Evolutionary conservation across 202 grass and related monocot species (phyloP), one percentile per base, ranked within the genome.

Genomic region (Cymbopogon flexuosus): DNA sequence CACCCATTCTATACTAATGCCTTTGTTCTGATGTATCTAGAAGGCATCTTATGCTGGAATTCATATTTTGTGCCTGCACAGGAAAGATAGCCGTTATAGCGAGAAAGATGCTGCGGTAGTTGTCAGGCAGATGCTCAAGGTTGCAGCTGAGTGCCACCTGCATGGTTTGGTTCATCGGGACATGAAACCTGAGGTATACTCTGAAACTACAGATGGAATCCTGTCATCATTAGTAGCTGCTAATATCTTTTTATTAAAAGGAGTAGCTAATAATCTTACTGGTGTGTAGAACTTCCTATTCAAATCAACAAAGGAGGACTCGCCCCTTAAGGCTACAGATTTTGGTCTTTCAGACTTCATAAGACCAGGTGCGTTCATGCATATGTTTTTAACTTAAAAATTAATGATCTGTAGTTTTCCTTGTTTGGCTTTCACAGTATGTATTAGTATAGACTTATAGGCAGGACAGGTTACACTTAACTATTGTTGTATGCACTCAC

Each of bases 301-400:
- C 72, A 94, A 97, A 89, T 90, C 89, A 42, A 90, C 81, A 29
- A 92, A 90, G 70, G 91, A 94, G 56, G 85, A 87, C 62, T 97
- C 85, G 18, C 54, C 89, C 52, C 91, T 97, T 57, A 97, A 97
- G 67, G 94, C 94, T 70, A 97, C 94, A 81, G 94, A 97, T 89
- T 97, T 97, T 84, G 94, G 94, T 64, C 87, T 97, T 49, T 97
- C 94, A 83, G 87, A 97, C 82, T 94, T 97, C 70, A 97, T 94
- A 79, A 97, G 70, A 81, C 91, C 94, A 84, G 94, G 94, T 97
- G 27, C 8, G 4, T 12, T 3, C 10, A 12, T 51, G 76, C 73
- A 42, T 5, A 19, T 54, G 62, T 81, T 56, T 78, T 63, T 73
- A 61, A 75, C 61, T 33, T 68, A 42, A 35, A 61, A 75, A 49